Base-by-base conservation (phyloP, 768 basidiomycete genomes). In the Cystobasidium tubakii region DNA sequence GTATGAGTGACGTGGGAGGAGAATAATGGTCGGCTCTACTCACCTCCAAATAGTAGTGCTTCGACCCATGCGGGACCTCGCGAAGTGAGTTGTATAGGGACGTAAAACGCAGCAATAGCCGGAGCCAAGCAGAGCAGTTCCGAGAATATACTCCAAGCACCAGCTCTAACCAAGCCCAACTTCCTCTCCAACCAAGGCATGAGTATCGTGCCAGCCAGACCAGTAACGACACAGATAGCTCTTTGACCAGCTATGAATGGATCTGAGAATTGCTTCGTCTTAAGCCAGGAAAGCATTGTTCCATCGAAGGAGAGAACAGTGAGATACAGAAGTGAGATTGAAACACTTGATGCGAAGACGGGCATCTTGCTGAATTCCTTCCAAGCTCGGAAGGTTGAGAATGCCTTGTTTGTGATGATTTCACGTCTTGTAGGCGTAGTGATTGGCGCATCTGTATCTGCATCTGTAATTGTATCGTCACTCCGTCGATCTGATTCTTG, bases 181-280 rank as follows among this genome's bases (percentile, higher is more conserved):
- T 75, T 81, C 6, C 78, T 76, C 75, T 84, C 84, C 23, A 86
- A 70, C 21, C 80, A 70, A 0, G 83, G 84, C 78, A 83, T 83
- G n/a, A 83, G 62, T 10, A 84, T 50, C 0, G 85, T 87, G 0
- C 86, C 86, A 0, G 81, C 42, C 0, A 86, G 80, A 0, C 86
- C 86, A 1, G 84, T 83, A 6, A 84, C 78, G 9, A 85, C 84
- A 62, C 82, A 83, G 3, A 84, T 67, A 0, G 82, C 85, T 0
- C 85, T 81, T 84, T 85, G 85, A 0, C 82, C 84, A 0, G 85
- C 85, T 31, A 86, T 79, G 77, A 86, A 85, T 0, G 82, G 79
- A 73, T 87, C 85, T 0, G 80, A 79, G 75, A 83, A 86, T 19
- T 79, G 74, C 62, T 82, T 82, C 0, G 82, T 80, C 75, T 86